phyloP scores from a whole-genome alignment of 2,329 filamentous ascomycete species.

The Penicillium sp. region DNA sequence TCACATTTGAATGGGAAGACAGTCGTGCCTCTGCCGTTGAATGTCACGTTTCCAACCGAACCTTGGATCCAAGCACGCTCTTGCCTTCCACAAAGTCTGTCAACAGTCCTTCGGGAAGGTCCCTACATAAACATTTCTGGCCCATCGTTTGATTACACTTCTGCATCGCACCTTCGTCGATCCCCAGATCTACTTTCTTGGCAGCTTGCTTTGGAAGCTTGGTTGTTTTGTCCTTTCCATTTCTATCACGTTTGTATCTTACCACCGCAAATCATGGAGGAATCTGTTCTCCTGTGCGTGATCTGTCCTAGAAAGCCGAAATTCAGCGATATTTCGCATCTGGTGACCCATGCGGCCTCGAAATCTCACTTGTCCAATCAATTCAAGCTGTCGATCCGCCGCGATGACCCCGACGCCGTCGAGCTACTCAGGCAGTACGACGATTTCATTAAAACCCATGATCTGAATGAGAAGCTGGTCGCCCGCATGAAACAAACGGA shows the following conservation, averaged over 20 bases:
- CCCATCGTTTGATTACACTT: neutral
- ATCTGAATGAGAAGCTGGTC: conserved; percentile 68
- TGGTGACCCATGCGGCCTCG: conserved; percentile 87
- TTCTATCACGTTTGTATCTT: conserved; percentile 7
- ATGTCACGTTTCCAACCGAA: neutral
- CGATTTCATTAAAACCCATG: conserved; percentile 69
- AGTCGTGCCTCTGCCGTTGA: too few species aligned
- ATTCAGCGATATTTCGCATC: conserved; percentile 87
- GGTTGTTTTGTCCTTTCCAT: conserved; percentile 29
- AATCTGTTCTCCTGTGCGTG: conserved; percentile 70
- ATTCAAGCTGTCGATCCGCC: conserved; percentile 73
- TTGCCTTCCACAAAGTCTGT: neutral
- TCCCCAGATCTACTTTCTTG: conserved; percentile 6
- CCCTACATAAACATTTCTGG: neutral
- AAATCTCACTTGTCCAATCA: conserved; percentile 86
- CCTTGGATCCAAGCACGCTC: neutral
- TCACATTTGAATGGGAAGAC: too few species aligned
- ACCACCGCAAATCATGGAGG: conserved; percentile 30
- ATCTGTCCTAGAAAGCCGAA: conserved; percentile 75
- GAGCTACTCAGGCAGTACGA: conserved; percentile 65
- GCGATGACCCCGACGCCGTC: conserved; percentile 63
- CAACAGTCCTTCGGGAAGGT: neutral
- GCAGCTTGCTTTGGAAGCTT: conserved; percentile 11
- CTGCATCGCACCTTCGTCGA: conserved; percentile 24
- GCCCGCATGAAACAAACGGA: conserved; percentile 76